These are phyloP conservation scores for Malbranchea cinnamomea DNA, from an alignment of 2,329 filamentous ascomycete species.

Conservation along the genomic window DNA sequence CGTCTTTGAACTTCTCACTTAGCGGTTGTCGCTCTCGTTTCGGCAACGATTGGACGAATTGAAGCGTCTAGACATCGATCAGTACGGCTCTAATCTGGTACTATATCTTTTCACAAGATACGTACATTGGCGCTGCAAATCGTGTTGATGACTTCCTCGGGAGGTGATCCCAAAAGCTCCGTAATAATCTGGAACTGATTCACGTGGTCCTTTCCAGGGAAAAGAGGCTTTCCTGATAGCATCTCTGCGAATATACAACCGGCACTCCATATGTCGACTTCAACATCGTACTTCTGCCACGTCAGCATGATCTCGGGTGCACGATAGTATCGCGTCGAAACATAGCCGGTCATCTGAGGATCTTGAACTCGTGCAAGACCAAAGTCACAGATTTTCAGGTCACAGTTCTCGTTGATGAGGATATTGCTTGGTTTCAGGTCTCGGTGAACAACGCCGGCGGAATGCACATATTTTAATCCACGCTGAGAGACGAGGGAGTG, in stretches of 20 bases:
- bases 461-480: conserved; percentile 97
- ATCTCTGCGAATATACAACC: conserved; percentile 99
- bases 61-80: conserved; percentile 52
- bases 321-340: conserved; percentile 96
- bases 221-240: conserved; percentile 83
- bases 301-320: conserved; percentile 99
- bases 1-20: conserved; percentile 83
- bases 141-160: conserved; percentile 95
- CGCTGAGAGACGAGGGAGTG: conserved; percentile 41
- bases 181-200: conserved; percentile 99
- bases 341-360: conserved; percentile 98
- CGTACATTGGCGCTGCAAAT: conserved; percentile 95
- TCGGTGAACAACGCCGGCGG: conserved; percentile 90
- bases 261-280: conserved; percentile 98
- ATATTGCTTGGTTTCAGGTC: conserved; percentile 99
- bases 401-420: conserved; percentile 98
- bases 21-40: conserved; percentile 86
- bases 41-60: conserved; percentile 93
- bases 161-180: conserved; percentile 86
- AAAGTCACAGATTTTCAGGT: conserved; percentile 98
- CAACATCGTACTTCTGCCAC: conserved; percentile 99
- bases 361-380: conserved; percentile 95
- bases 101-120: too few relatives aligned
- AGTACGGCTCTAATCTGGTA: too few relatives aligned
- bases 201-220: conserved; percentile 97